Percentiles rank a stretch among this genome's conserved stretches.
Evolutionary conservation across 495 filamentous ascomycete species (phyloP).

Genomic region (Penicillium diatomitis): DNA sequence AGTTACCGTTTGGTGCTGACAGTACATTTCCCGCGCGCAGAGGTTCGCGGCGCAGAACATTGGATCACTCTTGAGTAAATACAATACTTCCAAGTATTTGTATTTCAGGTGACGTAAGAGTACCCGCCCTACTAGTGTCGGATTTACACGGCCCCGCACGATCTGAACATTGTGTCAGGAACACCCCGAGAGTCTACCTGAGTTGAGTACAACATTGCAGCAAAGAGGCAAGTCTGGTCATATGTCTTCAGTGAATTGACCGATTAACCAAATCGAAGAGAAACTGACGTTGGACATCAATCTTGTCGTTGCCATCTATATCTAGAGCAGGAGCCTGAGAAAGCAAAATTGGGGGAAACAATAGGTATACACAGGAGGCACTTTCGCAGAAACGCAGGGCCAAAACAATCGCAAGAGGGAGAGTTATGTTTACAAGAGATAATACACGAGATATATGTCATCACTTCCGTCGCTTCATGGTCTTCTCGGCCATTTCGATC

Average conservation of each 20-base stretch:
- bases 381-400: conserved; percentile 1
- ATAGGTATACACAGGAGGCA: conserved; percentile 16
- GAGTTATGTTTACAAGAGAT: conserved; percentile 16
- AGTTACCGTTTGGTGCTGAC: conserved; percentile 1
- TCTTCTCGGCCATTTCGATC: conserved; percentile 88
- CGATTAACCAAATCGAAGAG: background rate
- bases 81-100: background rate
- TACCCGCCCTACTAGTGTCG: background rate
- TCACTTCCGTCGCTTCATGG: conserved; percentile 80
- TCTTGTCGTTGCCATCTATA: conserved; percentile 1
- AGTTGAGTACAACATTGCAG: no score
- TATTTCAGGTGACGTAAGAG: background rate
- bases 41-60: background rate
- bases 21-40: no score
- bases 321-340: conserved; percentile 7
- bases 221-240: no score
- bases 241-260: no score
- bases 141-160: conserved; percentile 8
- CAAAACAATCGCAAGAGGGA: conserved; percentile 1
- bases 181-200: background rate
- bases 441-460: conserved; percentile 2
- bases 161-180: conserved; percentile 22
- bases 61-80: background rate
- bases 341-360: background rate
- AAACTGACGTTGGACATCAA: background rate